These are phyloP conservation scores for Lepidium sativum DNA, from an alignment of 345 rosid species.

Conservation along the genomic window DNA sequence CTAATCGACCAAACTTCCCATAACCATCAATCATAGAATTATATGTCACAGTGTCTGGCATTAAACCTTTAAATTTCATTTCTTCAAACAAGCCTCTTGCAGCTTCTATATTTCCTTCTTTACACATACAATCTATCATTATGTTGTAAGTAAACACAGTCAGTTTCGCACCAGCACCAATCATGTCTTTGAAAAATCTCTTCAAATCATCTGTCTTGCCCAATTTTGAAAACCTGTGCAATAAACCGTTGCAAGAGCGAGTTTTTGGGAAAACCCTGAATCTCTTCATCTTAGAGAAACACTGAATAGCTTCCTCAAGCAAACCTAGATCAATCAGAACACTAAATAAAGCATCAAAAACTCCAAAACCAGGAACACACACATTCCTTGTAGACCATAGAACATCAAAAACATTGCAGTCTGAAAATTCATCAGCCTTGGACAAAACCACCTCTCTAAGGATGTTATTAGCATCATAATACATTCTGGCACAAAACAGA, in stretches of 20 bases:
- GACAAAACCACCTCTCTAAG: conserved; percentile 44
- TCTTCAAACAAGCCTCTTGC: conserved; percentile 44
- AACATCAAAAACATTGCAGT: conserved; percentile 47
- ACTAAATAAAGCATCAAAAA: conserved; percentile 69
- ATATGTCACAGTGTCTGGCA: conserved; percentile 63
- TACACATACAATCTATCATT: conserved; percentile 56
- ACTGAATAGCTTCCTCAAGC: conserved; percentile 48
- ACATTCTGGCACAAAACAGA: conserved; percentile 48
- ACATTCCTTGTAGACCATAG: conserved; percentile 62
- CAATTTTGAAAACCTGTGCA: conserved; percentile 38
- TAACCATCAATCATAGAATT: conserved; percentile 63
- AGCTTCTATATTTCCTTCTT: conserved; percentile 47
- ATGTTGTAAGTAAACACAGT: conserved; percentile 58
- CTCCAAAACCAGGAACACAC: conserved; percentile 49
- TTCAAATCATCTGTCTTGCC: conserved; percentile 27
- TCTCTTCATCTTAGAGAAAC: conserved; percentile 51
- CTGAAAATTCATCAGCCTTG: no score
- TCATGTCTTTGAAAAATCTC: conserved; percentile 46
- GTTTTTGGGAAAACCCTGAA: conserved; percentile 50
- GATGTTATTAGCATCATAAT: conserved; percentile 39
- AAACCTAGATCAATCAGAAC: conserved; percentile 52
- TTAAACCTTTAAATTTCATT: conserved; percentile 46
- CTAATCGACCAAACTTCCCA: conserved; percentile 50
- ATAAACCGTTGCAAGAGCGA: conserved; percentile 57
- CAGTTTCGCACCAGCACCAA: conserved; percentile 40